Evolutionary conservation across 805 yeast genomes (phyloP).

Genomic region (Starmerella apicola): DNA sequence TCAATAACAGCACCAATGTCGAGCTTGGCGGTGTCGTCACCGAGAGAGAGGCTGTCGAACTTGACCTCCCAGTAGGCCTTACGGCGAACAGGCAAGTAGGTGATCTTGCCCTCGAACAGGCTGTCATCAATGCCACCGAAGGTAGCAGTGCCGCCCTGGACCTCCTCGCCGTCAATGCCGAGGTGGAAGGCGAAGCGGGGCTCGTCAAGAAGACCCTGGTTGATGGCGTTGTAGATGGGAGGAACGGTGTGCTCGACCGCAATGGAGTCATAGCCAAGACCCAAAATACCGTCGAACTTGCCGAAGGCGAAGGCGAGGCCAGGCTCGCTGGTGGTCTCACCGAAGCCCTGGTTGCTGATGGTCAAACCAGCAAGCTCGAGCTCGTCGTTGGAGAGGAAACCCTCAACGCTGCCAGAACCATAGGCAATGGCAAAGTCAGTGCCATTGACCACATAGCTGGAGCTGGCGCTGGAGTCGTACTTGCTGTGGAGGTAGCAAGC

Average conservation of each 20-base stretch:
- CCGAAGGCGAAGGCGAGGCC: conserved; percentile 98
- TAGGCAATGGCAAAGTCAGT: conserved; percentile 73
- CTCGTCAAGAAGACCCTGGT: conserved; percentile 67
- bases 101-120: conserved; percentile 68
- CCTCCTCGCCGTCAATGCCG: conserved; percentile 56
- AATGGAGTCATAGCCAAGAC: conserved; percentile 85
- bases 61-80: conserved; percentile 99
- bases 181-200: conserved; percentile 82
- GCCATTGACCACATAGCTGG: conserved; percentile 79
- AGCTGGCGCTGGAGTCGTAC: conserved; percentile 73
- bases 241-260: conserved; percentile 84
- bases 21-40: conserved; percentile 80
- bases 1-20: conserved; percentile 95
- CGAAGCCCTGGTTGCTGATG: conserved; percentile 84
- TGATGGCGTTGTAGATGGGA: conserved; percentile 81
- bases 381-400: conserved; percentile 79
- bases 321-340: conserved; percentile 95
- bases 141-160: conserved; percentile 91
- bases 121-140: conserved; percentile 86
- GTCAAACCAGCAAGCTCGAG: conserved; percentile 69
- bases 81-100: conserved; percentile 96
- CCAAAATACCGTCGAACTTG: conserved; percentile 94
- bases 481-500: conserved; percentile 92
- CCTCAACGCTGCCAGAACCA: conserved; percentile 88
- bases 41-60: conserved; percentile 80